phyloP scores from a whole-genome alignment of 2,329 filamentous ascomycete genomes.

The Fonsecaea nubica region DNA sequence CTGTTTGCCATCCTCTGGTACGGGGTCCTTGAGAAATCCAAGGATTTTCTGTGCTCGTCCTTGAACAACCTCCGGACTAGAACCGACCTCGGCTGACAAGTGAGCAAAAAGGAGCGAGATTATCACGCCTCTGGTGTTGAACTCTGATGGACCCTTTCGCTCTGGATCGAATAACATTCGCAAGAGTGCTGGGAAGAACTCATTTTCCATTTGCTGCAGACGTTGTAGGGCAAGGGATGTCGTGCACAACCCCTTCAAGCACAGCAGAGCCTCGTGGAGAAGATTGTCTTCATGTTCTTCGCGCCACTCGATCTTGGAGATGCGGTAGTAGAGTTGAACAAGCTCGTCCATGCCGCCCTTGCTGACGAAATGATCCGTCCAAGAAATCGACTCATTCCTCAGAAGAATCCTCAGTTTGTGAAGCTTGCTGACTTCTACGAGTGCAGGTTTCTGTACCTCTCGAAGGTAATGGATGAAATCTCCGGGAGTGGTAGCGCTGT shows the following conservation, averaged over 20 bases:
- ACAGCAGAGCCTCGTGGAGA: conserved; percentile 88
- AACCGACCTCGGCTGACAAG: conserved; percentile 65
- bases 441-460: conserved; percentile 79
- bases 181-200: conserved; percentile 84
- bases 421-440: conserved; percentile 90
- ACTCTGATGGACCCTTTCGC: conserved; percentile 96
- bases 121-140: conserved; percentile 88
- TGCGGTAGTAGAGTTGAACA: conserved; percentile 83
- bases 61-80: conserved; percentile 66
- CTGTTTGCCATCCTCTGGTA: conserved; percentile 74
- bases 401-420: conserved; percentile 90
- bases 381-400: conserved; percentile 92
- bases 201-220: conserved; percentile 77
- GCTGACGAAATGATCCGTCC: conserved; percentile 90
- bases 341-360: conserved; percentile 93
- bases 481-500: conserved; percentile 74
- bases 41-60: conserved; percentile 76
- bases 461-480: conserved; percentile 87
- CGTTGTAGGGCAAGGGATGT: conserved; percentile 85
- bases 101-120: conserved; percentile 89
- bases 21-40: conserved; percentile 78
- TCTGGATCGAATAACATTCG: conserved; percentile 96
- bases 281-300: conserved; percentile 96
- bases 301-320: conserved; percentile 94
- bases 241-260: conserved; percentile 91